Evolutionary conservation across 495 filamentous ascomycete genomes (phyloP).

Genomic region (Penicillium canariense): DNA sequence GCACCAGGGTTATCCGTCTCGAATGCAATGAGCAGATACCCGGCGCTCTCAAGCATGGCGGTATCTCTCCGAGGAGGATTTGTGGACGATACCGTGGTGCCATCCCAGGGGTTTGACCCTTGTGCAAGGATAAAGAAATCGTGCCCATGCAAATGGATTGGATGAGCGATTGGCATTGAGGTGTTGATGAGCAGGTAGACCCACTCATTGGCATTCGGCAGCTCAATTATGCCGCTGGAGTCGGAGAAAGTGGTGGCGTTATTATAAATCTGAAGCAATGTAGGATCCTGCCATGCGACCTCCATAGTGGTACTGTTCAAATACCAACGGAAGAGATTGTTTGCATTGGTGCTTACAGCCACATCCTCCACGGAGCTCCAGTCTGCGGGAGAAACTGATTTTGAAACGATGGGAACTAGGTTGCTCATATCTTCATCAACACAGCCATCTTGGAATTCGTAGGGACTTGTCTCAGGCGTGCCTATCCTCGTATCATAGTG

Average conservation of each 20-base stretch:
- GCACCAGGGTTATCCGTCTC: constrained; percentile 14
- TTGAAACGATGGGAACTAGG: constrained; percentile 15
- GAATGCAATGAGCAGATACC: constrained; percentile 2
- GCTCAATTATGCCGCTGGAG: background rate
- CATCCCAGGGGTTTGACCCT: background rate
- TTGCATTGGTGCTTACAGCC: background rate
- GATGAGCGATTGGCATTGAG: constrained; percentile 9
- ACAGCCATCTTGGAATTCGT: background rate
- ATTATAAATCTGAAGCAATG: constrained; percentile 14
- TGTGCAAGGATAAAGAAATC: constrained; percentile 17
- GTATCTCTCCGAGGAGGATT: constrained; percentile 1
- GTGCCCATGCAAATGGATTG: constrained; percentile 22
- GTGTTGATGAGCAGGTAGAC: constrained; percentile 46
- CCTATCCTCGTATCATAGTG: constrained; percentile 39
- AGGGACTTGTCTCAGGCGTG: background rate
- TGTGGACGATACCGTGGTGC: background rate
- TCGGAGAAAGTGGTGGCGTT: constrained; percentile 1
- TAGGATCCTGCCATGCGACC: constrained; percentile 17
- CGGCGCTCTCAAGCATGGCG: background rate
- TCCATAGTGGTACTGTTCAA: constrained; percentile 15
- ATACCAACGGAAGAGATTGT: constrained; percentile 16
- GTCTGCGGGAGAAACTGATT: constrained; percentile 7
- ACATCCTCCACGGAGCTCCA: constrained; percentile 14
- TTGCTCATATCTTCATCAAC: constrained; percentile 5
- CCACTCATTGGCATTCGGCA: constrained; percentile 29